Percentiles rank a stretch among this genome's conserved stretches.
These are phyloP conservation scores for Phlebiopsis gigantea DNA, from an alignment of 768 basidiomycete genomes.

Conservation along the genomic window DNA sequence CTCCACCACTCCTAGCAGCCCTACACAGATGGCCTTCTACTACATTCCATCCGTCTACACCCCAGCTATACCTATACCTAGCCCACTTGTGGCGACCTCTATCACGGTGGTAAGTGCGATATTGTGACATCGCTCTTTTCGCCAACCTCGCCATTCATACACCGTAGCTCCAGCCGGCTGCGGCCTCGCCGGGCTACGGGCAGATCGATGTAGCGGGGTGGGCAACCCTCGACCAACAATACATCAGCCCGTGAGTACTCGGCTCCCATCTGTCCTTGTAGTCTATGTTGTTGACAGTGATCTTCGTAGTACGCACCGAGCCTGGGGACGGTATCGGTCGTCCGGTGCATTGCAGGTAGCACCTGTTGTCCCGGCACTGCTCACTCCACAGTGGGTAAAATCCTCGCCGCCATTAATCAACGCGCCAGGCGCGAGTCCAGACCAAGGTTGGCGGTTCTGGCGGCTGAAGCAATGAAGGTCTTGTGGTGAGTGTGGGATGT, in stretches of 20 bases:
- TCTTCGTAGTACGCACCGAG: background rate
- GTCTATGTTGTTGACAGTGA: background rate
- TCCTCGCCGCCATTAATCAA: too few species aligned
- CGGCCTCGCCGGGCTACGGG: background rate
- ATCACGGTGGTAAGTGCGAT: background rate
- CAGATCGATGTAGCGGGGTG: background rate
- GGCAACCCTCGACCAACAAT: background rate
- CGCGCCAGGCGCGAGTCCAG: background rate
- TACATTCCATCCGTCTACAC: background rate
- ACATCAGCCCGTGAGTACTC: background rate
- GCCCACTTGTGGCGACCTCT: background rate
- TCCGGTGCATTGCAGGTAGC: background rate
- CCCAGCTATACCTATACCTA: too few species aligned
- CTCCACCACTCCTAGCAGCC: too few species aligned
- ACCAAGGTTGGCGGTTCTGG: background rate
- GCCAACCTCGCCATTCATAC: background rate
- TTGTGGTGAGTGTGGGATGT: background rate
- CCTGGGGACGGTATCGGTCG: background rate
- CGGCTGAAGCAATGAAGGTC: background rate
- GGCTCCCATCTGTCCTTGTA: background rate
- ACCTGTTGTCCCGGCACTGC: background rate
- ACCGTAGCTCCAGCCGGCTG: too few species aligned
- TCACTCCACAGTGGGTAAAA: background rate
- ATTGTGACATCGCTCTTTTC: background rate
- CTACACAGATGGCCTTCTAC: background rate